phyloP scores from a whole-genome alignment of 2,329 filamentous ascomycete genomes.

The Monosporascus cannonballus region DNA sequence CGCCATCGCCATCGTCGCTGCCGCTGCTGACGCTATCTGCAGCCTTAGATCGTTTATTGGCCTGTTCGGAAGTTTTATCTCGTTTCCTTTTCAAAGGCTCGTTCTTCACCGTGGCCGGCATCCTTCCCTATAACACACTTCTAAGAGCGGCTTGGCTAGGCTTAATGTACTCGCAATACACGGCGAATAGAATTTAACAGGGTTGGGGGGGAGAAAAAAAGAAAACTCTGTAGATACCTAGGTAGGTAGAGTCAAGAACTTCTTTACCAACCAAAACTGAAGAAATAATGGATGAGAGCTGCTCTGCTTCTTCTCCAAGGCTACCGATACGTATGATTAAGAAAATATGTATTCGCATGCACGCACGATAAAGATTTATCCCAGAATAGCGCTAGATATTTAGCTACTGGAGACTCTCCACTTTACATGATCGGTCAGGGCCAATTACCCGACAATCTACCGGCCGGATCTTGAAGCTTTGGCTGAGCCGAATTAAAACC shows the following conservation, averaged over 20 bases:
- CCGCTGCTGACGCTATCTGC: slow-evolving; percentile 39
- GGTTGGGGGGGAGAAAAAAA: no score
- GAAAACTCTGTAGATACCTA: neutral
- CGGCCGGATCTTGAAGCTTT: slow-evolving; percentile 4
- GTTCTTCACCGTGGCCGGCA: slow-evolving; percentile 20
- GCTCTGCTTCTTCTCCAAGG: no score
- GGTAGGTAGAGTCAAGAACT: neutral
- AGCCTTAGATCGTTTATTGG: slow-evolving; percentile 46
- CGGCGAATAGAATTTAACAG: no score
- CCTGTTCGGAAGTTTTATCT: slow-evolving; percentile 32
- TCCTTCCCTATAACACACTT: slow-evolving; percentile 4
- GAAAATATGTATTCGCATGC: no score
- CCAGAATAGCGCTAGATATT: no score
- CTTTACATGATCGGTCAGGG: neutral
- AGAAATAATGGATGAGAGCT: no score
- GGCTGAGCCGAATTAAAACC: slow-evolving; percentile 27
- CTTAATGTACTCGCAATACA: no score
- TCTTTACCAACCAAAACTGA: neutral
- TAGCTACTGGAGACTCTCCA: no score
- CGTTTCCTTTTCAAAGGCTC: slow-evolving; percentile 48
- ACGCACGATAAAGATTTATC: no score
- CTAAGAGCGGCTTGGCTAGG: no score
- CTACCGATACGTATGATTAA: no score
- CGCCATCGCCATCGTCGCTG: slow-evolving; percentile 37
- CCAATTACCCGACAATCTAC: neutral